Percentiles rank a stretch among this genome's conserved stretches.
Evolutionary conservation across 2,329 filamentous ascomycete genomes (phyloP).

Genomic region (Alternaria metachromatica): DNA sequence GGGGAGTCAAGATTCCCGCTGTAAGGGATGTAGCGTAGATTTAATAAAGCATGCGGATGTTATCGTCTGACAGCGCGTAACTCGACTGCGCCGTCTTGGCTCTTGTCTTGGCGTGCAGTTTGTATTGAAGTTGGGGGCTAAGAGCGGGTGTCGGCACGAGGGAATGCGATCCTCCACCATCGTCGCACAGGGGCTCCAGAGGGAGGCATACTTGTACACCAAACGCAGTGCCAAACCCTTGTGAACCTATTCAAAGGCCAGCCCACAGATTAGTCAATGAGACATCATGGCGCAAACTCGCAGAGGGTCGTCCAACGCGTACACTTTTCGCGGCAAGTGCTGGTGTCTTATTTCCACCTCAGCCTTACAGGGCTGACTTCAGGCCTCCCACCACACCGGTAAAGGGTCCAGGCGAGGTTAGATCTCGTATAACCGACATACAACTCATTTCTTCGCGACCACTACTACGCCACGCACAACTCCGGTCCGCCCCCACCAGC

Average conservation of each 20-base stretch:
- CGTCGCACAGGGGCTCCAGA: neutral
- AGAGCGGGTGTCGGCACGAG: neutral
- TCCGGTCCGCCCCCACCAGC: constrained; percentile 52
- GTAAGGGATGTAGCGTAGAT: neutral
- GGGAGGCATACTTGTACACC: neutral
- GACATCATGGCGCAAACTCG: neutral
- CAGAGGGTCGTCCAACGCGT: neutral
- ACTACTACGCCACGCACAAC: constrained; percentile 51
- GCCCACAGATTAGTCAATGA: neutral
- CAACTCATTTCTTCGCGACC: constrained; percentile 38
- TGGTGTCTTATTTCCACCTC: neutral
- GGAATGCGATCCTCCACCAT: neutral
- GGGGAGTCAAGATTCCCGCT: neutral
- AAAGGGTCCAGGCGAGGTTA: neutral
- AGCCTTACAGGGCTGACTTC: neutral
- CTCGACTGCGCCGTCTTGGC: neutral
- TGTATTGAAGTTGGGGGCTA: neutral
- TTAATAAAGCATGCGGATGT: neutral
- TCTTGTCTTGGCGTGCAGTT: neutral
- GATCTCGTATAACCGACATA: neutral
- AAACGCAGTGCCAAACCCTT: neutral
- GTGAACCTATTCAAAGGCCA: neutral
- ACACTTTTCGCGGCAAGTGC: neutral
- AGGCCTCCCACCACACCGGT: neutral
- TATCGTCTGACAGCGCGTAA: neutral